These are phyloP conservation scores for Populus hybrid DNA, from an alignment of 441 rosid species.

Conservation along the genomic window DNA sequence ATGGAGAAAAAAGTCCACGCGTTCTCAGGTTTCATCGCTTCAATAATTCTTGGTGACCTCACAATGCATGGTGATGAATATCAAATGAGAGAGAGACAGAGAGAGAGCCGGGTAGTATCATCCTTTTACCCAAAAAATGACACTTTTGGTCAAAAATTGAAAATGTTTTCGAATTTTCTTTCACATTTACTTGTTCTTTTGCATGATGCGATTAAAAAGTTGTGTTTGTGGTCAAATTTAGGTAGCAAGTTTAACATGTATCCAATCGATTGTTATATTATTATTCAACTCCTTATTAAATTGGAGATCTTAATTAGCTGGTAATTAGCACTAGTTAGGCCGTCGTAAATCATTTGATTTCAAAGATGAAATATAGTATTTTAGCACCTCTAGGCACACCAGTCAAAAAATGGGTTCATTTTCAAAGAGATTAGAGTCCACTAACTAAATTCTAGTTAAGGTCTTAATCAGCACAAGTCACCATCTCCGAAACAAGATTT, in stretches of 20 bases:
- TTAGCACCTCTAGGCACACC: no score
- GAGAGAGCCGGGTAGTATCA: no score
- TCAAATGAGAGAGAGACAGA: no score
- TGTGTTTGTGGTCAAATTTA: neutral
- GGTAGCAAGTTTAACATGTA: neutral
- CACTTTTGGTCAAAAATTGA: neutral
- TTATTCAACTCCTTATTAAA: no score
- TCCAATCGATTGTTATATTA: no score
- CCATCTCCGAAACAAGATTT: neutral
- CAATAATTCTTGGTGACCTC: no score
- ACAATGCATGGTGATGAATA: no score
- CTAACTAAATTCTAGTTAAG: neutral
- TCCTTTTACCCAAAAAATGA: no score
- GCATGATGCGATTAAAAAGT: neutral
- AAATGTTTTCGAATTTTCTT: neutral
- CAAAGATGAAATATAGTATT: neutral
- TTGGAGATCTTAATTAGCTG: no score
- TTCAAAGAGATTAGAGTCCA: neutral
- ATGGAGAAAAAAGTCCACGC: no score
- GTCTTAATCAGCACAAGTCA: neutral
- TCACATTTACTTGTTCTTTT: neutral
- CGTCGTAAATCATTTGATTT: neutral
- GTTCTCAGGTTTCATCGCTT: no score
- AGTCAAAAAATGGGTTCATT: neutral
- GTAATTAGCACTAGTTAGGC: no score